phyloP scores from a whole-genome alignment of 2,329 filamentous ascomycete species.

The Polychaeton citri region DNA sequence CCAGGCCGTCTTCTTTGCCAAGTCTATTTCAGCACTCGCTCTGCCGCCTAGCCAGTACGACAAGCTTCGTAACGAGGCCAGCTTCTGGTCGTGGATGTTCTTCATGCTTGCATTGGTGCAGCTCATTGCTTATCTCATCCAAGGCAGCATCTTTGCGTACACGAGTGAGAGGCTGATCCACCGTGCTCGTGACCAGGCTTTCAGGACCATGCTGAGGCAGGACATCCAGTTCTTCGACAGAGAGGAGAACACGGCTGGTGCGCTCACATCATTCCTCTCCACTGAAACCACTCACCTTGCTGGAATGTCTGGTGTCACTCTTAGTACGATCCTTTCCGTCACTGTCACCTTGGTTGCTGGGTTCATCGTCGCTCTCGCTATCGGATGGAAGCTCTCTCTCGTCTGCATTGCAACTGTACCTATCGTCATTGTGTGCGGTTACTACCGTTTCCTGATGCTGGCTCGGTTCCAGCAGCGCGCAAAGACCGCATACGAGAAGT shows the following conservation, averaged over 20 bases:
- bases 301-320: constrained; percentile 73
- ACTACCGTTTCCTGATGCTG: constrained; percentile 75
- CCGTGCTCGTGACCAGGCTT: constrained; percentile 67
- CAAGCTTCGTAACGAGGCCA: constrained; percentile 53
- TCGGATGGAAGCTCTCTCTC: constrained; percentile 79
- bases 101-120: constrained; percentile 67
- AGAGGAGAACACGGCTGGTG: constrained; percentile 79
- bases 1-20: constrained; percentile 73
- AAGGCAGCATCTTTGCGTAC: constrained; percentile 65
- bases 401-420: constrained; percentile 72
- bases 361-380: constrained; percentile 53
- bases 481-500: constrained; percentile 65
- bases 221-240: constrained; percentile 86
- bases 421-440: constrained; percentile 65
- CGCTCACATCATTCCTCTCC: constrained; percentile 75
- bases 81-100: constrained; percentile 86
- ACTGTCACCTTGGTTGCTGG: constrained; percentile 65
- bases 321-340: constrained; percentile 76
- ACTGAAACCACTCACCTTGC: constrained; percentile 82
- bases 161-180: constrained; percentile 80
- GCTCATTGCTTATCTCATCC: constrained; percentile 52
- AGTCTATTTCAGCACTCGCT: constrained; percentile 63
- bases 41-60: constrained; percentile 38
- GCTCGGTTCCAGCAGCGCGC: constrained; percentile 66
- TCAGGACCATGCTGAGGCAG: constrained; percentile 79